phyloP scores from a whole-genome alignment of 768 basidiomycete species.

The Termitomyces sp. region DNA sequence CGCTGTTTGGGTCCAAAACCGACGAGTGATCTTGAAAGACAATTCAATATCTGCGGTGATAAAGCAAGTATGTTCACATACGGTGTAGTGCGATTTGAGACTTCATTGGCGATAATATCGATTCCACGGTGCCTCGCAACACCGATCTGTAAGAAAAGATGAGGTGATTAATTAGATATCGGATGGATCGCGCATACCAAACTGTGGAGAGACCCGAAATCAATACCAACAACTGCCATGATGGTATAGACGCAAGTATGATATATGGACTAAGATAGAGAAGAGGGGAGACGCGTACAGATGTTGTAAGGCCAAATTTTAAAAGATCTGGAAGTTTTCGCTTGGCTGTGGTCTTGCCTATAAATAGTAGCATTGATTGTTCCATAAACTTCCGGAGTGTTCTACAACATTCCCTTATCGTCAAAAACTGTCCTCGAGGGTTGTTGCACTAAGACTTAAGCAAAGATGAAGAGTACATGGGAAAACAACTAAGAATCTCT shows the following conservation, averaged over 20 bases:
- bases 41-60: not conserved
- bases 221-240: constrained; percentile 95
- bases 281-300: constrained; percentile 9
- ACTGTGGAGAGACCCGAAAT: constrained; percentile 87
- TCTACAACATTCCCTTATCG: constrained; percentile 17
- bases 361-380: constrained; percentile 21
- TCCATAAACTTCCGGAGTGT: constrained; percentile 23
- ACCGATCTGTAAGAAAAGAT: constrained; percentile 63
- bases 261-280: constrained; percentile 14
- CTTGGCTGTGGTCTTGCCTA: constrained; percentile 20
- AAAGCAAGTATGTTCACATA: constrained; percentile 38
- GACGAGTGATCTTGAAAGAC: constrained; percentile 72
- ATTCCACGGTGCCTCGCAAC: constrained; percentile 95
- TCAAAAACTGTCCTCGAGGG: not conserved
- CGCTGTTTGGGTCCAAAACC: constrained; percentile 93
- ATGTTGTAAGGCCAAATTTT: constrained; percentile 17
- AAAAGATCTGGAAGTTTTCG: constrained; percentile 19
- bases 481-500: not conserved
- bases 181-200: constrained; percentile 51
- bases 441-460: not conserved
- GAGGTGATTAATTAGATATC: constrained; percentile 8
- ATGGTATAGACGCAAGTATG: constrained; percentile 21
- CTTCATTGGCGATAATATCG: constrained; percentile 98
- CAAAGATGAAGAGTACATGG: too few species aligned
- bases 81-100: constrained; percentile 96